These are phyloP conservation scores for Onygena corvina DNA, from an alignment of 2,329 filamentous ascomycete species.

Conservation along the genomic window DNA sequence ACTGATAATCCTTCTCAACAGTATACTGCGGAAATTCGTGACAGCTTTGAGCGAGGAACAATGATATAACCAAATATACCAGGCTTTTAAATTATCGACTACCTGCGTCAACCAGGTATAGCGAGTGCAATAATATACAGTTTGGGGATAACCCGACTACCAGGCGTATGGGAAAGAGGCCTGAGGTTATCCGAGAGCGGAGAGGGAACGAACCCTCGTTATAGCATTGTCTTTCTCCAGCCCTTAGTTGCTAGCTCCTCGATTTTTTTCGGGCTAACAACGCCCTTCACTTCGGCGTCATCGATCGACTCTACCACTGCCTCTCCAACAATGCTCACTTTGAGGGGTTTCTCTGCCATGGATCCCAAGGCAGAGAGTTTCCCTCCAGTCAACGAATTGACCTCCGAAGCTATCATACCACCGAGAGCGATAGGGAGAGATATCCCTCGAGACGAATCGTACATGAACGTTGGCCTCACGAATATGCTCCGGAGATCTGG, in stretches of 20 bases:
- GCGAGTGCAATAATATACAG: constrained; percentile 10
- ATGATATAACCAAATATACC: constrained; percentile 70
- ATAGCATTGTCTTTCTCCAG: constrained; percentile 88
- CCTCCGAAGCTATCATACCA: constrained; percentile 58
- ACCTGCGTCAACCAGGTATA: too few relatives aligned
- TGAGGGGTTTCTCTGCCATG: constrained; percentile 72
- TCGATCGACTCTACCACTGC: constrained; percentile 78
- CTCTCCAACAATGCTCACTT: constrained; percentile 76
- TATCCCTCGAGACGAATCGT: constrained; percentile 66
- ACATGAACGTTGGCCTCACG: constrained; percentile 76
- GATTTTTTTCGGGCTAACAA: constrained; percentile 66
- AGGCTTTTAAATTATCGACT: too few relatives aligned
- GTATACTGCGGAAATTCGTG: constrained; percentile 91
- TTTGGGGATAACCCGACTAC: background rate
- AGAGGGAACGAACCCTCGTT: constrained; percentile 18
- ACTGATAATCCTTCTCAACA: constrained; percentile 19
- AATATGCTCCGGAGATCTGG: constrained; percentile 69
- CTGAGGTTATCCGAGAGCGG: background rate
- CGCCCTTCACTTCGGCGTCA: constrained; percentile 59
- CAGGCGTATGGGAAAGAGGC: background rate
- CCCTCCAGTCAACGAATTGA: constrained; percentile 68
- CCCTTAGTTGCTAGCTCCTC: constrained; percentile 67
- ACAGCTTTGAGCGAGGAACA: constrained; percentile 93
- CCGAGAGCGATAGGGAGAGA: constrained; percentile 75
- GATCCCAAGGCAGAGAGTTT: constrained; percentile 69